Evolutionary conservation across 805 yeast species (phyloP).

Genomic region (Yueomyces sp.): DNA sequence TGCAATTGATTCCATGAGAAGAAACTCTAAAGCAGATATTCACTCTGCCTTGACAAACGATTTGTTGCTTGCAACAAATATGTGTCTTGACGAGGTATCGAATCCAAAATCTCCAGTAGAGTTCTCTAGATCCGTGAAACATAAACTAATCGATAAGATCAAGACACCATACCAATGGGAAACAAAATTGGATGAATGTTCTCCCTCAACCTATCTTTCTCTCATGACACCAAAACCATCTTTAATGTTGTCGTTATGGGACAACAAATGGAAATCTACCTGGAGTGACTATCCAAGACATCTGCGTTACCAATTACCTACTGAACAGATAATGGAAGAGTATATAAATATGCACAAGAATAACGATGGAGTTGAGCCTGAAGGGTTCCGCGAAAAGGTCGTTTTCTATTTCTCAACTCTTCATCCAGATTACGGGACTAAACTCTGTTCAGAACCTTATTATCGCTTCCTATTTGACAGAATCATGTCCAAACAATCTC

Average conservation of each 20-base stretch:
- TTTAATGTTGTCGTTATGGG: slow-evolving; percentile 19
- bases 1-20: slow-evolving; percentile 52
- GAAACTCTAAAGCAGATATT: slow-evolving; percentile 45
- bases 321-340: slow-evolving; percentile 46
- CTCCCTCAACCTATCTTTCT: slow-evolving; percentile 9
- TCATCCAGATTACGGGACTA: too few relatives aligned
- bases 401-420: too few relatives aligned
- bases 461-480: too few relatives aligned
- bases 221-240: slow-evolving; percentile 22
- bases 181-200: slow-evolving; percentile 16
- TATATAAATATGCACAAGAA: slow-evolving; percentile 49
- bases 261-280: slow-evolving; percentile 21
- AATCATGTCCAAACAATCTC: too few relatives aligned
- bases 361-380: slow-evolving; percentile 30
- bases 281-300: slow-evolving; percentile 32
- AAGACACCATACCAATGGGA: slow-evolving; percentile 39
- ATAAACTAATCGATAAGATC: slow-evolving; percentile 47
- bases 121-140: slow-evolving; percentile 56
- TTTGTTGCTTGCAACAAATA: slow-evolving; percentile 60
- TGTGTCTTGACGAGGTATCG: slow-evolving; percentile 32
- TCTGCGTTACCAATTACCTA: slow-evolving; percentile 58
- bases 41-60: slow-evolving; percentile 60
- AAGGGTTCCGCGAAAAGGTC: too few relatives aligned
- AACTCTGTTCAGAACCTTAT: too few relatives aligned
- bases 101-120: slow-evolving; percentile 31